Evolutionary conservation across 306 rosid genomes (phyloP).

Genomic region (Corylus americana): DNA sequence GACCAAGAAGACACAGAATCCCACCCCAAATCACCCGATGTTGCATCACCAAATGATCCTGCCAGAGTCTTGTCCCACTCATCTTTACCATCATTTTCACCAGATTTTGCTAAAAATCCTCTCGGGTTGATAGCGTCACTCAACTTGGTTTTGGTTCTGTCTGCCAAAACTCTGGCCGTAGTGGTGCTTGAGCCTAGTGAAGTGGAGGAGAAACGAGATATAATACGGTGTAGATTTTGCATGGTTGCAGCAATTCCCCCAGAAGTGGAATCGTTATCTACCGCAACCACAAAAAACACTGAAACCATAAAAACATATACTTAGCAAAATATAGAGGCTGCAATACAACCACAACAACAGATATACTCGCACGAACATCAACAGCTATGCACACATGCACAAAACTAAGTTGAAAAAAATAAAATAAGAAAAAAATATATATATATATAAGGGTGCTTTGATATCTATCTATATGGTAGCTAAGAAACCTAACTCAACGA

Average conservation of each 20-base stretch:
- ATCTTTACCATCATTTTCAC: slow-evolving; percentile 31
- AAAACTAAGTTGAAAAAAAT: too few relatives aligned
- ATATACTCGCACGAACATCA: not conserved
- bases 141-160: slow-evolving; percentile 24
- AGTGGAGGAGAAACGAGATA: slow-evolving; percentile 32
- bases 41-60: slow-evolving; percentile 26
- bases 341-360: not conserved
- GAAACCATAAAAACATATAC: not conserved
- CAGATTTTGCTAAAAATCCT: slow-evolving; percentile 41
- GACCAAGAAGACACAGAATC: slow-evolving; percentile 67
- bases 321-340: not conserved
- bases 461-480: too few relatives aligned
- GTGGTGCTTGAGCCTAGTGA: slow-evolving; percentile 28
- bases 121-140: slow-evolving; percentile 10
- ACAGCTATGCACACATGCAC: too few relatives aligned
- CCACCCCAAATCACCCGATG: slow-evolving; percentile 36
- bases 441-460: too few relatives aligned
- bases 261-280: not conserved
- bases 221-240: slow-evolving; percentile 42
- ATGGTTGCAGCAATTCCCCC: slow-evolving; percentile 17
- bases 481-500: too few relatives aligned
- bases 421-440: not conserved
- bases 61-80: slow-evolving; percentile 39
- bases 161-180: slow-evolving; percentile 29
- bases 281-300: not conserved